Base-by-base conservation (phyloP, 2,329 filamentous ascomycete genomes). In the Chrysoporthe austroafricana region DNA sequence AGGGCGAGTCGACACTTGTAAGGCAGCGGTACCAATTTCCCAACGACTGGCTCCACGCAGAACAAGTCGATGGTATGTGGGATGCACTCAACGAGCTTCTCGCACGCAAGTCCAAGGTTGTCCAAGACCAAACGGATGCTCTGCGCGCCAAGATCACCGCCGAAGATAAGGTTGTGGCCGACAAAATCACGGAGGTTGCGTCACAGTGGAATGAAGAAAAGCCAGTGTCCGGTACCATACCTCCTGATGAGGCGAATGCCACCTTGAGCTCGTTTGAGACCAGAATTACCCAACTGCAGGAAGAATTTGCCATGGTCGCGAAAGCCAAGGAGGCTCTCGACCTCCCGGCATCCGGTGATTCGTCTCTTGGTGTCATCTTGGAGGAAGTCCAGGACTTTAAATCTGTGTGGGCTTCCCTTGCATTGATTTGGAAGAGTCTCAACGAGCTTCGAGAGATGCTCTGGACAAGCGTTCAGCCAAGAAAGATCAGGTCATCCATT, bases 321-420 rank as follows among this genome's bases (percentile, higher is more conserved):
- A 97, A 94, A 78, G 96, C 96, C 2, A 99, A 98, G 79, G 96
- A 99, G 78, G 96, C 96, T 4, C 88, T 99, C 54, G 94, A 97
- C 76, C 86, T 99, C 54, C 92, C 95, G 3, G 86, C 91, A 2
- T 91, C 88, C 65, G 84, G 90, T 0, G 93, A 97, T 73, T 92
- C 91, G 63, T 89, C 91, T n/a, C 87, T 99, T 32, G 85, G 88
- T n/a, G 87, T 91, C 36, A 91, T 97, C 9, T 84, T 98, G 18
- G 95, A 98, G 77, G 96, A 99, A 80, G 94, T 99, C 2, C 93
- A 97, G 70, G 96, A 99, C 79, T 99, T 99, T 82, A 97, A 97
- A 80, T 97, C 95, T 26, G 96, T 99, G 11, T 99, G 96, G 96
- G 92, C 95, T 43, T 95, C 92, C 61, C 83, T 99, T 62, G 95